Percentiles rank a stretch among this genome's conserved stretches.
Evolutionary conservation across 805 yeast species (phyloP).

Genomic region (Isabelozyma rhagii): DNA sequence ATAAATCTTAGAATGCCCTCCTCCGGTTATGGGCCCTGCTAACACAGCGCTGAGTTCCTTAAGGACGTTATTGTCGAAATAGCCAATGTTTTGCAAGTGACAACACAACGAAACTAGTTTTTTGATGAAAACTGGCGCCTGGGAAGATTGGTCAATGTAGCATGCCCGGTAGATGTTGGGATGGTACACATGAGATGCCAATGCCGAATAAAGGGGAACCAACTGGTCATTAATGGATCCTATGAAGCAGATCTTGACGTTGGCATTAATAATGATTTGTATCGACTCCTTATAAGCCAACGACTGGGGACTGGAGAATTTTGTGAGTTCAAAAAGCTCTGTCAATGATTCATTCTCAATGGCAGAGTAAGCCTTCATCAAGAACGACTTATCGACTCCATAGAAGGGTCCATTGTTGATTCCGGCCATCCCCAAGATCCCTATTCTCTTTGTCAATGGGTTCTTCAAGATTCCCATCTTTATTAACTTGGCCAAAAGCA

Average conservation of each 20-base stretch:
- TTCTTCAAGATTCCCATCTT: constrained; percentile 47
- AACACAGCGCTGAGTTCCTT: constrained; percentile 70
- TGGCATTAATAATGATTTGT: constrained; percentile 58
- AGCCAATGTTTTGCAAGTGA: constrained; percentile 71
- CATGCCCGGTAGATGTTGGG: constrained; percentile 90
- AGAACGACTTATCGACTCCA: constrained; percentile 79
- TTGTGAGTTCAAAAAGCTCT: constrained; percentile 87
- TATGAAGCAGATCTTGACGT: constrained; percentile 75
- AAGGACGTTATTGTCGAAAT: constrained; percentile 79
- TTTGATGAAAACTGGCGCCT: constrained; percentile 75
- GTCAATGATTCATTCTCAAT: constrained; percentile 83
- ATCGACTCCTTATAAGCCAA: constrained; percentile 66
- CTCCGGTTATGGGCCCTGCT: constrained; percentile 91
- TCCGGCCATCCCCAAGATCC: constrained; percentile 93
- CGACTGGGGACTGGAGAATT: constrained; percentile 69
- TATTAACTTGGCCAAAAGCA: constrained; percentile 69
- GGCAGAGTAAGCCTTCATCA: constrained; percentile 85
- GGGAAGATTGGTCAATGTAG: constrained; percentile 78
- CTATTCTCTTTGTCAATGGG: constrained; percentile 48
- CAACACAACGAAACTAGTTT: constrained; percentile 72
- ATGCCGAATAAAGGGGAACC: constrained; percentile 87
- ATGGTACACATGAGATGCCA: constrained; percentile 77
- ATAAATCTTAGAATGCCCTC: constrained; percentile 90
- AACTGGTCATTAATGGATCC: constrained; percentile 93
- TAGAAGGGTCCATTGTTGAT: constrained; percentile 90